A percentile compares a stretch with the other conserved stretches of the same genome.
Conservation (phyloP, 257 asterid genomes). For the Phtheirospermum japonicum region DNA sequence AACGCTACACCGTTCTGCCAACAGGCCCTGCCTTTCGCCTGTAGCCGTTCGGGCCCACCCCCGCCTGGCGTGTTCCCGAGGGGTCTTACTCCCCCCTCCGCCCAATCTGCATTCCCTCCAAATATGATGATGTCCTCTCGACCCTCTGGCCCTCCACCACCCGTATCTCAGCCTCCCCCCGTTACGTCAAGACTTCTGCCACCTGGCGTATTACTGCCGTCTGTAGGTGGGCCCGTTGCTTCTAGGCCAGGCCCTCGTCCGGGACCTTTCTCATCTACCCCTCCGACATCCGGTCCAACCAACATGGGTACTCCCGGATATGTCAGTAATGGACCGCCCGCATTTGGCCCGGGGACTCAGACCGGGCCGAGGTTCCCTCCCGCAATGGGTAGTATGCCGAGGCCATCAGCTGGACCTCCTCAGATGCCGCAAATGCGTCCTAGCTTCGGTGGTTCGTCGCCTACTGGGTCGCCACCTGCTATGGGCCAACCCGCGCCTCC, state of each 20-base stretch:
- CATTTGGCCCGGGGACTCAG: constrained; percentile 49
- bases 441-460: constrained; percentile 63
- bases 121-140: constrained; percentile 42
- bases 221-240: constrained; percentile 49
- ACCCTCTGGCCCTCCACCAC: constrained; percentile 66
- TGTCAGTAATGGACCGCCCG: constrained; percentile 70
- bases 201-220: constrained; percentile 57
- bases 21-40: constrained; percentile 65
- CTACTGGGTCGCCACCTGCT: constrained; percentile 55
- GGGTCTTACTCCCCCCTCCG: constrained; percentile 57
- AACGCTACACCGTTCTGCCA: constrained; percentile 60
- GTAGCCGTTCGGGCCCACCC: constrained; percentile 72
- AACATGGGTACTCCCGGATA: constrained; percentile 38
- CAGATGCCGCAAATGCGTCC: constrained; percentile 64
- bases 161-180: constrained; percentile 63
- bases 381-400: constrained; percentile 45
- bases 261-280: constrained; percentile 52
- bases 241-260: constrained; percentile 58
- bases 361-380: constrained; percentile 69
- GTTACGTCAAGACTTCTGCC: constrained; percentile 80
- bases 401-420: constrained; percentile 64
- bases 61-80: constrained; percentile 70
- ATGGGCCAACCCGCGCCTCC: constrained; percentile 64
- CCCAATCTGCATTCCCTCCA: constrained; percentile 53
- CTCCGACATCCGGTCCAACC: constrained; percentile 50